Conservation (phyloP, 1,284 basidiomycete species). For the Cerrena zonata region DNA sequence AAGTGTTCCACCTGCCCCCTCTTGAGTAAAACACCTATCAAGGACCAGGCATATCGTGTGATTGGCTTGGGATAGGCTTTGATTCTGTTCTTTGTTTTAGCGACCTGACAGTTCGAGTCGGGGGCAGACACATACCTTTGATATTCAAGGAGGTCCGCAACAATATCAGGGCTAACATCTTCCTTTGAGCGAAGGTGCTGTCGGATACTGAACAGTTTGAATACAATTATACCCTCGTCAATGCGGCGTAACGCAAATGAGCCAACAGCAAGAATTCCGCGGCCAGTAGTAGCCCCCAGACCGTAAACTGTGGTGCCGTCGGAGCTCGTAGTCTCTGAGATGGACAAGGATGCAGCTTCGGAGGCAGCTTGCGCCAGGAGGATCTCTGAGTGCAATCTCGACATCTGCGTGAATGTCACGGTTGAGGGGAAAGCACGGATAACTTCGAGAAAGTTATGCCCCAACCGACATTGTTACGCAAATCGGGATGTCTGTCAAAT, state of each 20-base stretch:
- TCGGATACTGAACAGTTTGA: not conserved
- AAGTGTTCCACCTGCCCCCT: not conserved
- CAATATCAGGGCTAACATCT: not conserved
- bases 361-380: not conserved
- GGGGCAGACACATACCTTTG: conserved; percentile 1
- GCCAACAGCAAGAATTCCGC: conserved; percentile 1
- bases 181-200: not conserved
- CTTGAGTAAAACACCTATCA: not conserved
- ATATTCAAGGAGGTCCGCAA: conserved; percentile 1
- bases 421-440: no score
- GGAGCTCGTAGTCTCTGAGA: not conserved
- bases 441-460: no score
- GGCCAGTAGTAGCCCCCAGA: not conserved
- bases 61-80: not conserved
- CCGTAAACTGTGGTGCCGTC: conserved; percentile 2
- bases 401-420: not conserved
- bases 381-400: not conserved
- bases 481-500: no score
- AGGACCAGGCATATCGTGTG: not conserved
- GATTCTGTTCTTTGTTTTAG: not conserved
- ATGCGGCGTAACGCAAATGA: not conserved
- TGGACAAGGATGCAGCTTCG: not conserved
- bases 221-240: not conserved
- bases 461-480: not conserved
- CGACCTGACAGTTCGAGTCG: not conserved